Evolutionary conservation across 129 eudicot genomes (phyloP).

Genomic region (carrot (Daucus carota)): DH1_v3.0 NC_030381.2:2902001-2902500

Average conservation of each 20-base stretch:
- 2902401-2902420: conserved; percentile 84
- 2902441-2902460: conserved; percentile 5
- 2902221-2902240: conserved; percentile 41
- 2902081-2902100: background rate
- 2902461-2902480: background rate
- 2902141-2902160: background rate
- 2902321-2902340: conserved; percentile 38
- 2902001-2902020: background rate
- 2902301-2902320: conserved; percentile 56
- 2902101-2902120: background rate
- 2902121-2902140: background rate
- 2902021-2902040: background rate
- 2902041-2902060: background rate
- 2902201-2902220: background rate
- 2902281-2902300: conserved; percentile 72
- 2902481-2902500: too few relatives aligned
- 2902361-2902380: conserved; percentile 94
- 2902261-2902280: conserved; percentile 66
- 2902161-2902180: background rate
- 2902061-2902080: background rate
- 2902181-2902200: background rate
- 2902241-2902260: conserved; percentile 81
- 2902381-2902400: conserved; percentile 75
- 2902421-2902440: background rate
- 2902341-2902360: conserved; percentile 92